Base-by-base conservation (phyloP, 1,284 basidiomycete species). In the Tylopilus orsonianus region DNA sequence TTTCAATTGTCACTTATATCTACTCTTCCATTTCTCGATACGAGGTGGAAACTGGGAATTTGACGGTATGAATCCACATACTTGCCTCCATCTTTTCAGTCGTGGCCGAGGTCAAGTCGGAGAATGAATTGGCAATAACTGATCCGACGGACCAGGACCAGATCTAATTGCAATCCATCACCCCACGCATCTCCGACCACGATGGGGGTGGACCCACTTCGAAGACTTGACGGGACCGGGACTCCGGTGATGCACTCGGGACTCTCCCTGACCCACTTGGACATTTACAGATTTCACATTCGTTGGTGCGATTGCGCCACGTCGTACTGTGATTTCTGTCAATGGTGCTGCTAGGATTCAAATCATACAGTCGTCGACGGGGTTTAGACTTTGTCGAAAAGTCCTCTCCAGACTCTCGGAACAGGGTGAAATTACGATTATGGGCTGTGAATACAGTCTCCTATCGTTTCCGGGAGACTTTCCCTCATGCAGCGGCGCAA, bases 271-370 rank as follows among this genome's bases (percentile, higher is more conserved):
- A 27, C 26, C 26, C 26, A 27, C 26, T 27, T 27, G 5, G 26
- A 27, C 26, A 10, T 39, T 56, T 43, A 56, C 49, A 36, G 36
- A 27, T 52, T 36, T 32, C 23, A 36, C 12, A 20, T 41, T 7
- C 12, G 30, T 27, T 38, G n/a, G 54, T 6, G 26, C 26, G 26
- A 38, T 34, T 27, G 43, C 44, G n/a, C 34, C 29, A 45, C 33
- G 27, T 27, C n/a, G 34, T 45, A 37, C 10, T 14, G 3, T 22
- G 7, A 14, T 20, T 14, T 30, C 13, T 26, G 24, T 22, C 22
- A 24, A 12, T n/a, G 8, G 23, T 19, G 6, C 22, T 19, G 22
- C 33, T 41, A 36, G 19, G 13, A 18, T 43, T 23, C 18, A n/a
- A n/a, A 53, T 42, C 51, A 54, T 24, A 50, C 41, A 19, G 32